phyloP scores from a whole-genome alignment of 1,139 yeast genomes.

The Nakaseomyces nivariensis region DNA sequence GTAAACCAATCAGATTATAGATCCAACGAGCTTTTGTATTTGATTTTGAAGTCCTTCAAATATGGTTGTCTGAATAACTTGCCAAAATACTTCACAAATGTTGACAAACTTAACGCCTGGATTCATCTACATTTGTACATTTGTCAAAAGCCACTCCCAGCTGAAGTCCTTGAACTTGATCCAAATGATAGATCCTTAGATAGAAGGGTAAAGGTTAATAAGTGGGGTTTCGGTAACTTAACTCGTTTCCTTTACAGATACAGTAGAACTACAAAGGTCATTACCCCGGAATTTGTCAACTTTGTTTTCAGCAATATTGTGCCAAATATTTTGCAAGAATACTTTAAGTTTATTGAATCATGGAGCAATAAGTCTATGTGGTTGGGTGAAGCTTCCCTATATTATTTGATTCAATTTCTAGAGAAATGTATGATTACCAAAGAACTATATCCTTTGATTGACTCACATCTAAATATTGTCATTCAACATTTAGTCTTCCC shows the following conservation, averaged over 20 bases:
- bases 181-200: constrained; percentile 41
- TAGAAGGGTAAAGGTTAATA: constrained; percentile 51
- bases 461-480: constrained; percentile 49
- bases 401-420: constrained; percentile 53
- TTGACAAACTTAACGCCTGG: constrained; percentile 50
- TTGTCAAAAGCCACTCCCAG: constrained; percentile 52
- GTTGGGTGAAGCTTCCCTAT: constrained; percentile 52
- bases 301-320: constrained; percentile 44
- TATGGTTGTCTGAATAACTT: constrained; percentile 47
- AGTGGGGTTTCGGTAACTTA: constrained; percentile 67
- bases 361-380: constrained; percentile 48
- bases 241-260: constrained; percentile 40
- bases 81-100: constrained; percentile 43
- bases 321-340: constrained; percentile 50
- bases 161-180: constrained; percentile 41
- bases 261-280: constrained; percentile 29
- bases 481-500: constrained; percentile 55
- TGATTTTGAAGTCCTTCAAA: constrained; percentile 56
- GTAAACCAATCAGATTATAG: constrained; percentile 31
- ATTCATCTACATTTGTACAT: constrained; percentile 49
- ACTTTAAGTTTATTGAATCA: constrained; percentile 48
- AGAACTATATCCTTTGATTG: constrained; percentile 42
- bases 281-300: constrained; percentile 37
- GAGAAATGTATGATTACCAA: constrained; percentile 51
- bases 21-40: constrained; percentile 49